Percentiles rank a stretch among this genome's conserved stretches.
phyloP scores from a whole-genome alignment of 208 protist genomes.

The Trypanosoma mega region DNA sequence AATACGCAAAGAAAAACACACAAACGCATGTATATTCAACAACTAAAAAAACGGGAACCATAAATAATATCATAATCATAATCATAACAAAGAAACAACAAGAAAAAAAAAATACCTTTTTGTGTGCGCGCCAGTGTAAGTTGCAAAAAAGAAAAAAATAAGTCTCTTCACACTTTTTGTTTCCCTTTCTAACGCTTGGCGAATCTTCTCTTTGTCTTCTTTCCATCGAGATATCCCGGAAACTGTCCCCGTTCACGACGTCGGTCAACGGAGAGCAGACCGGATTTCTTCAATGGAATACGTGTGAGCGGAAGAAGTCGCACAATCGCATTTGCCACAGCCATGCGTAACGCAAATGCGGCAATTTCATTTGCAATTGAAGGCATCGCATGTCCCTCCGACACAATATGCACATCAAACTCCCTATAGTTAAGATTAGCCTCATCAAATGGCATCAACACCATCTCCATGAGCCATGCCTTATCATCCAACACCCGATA shows the following conservation, averaged over 20 bases:
- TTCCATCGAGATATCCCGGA: slow-evolving; percentile 82
- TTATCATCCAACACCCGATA: slow-evolving; percentile 75
- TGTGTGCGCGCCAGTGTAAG: no score
- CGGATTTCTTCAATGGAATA: slow-evolving; percentile 88
- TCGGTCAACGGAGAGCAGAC: slow-evolving; percentile 83
- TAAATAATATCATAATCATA: no score
- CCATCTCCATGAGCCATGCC: slow-evolving; percentile 90
- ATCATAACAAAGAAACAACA: no score
- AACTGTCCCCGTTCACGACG: slow-evolving; percentile 79
- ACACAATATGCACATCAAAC: slow-evolving; percentile 85
- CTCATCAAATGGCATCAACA: slow-evolving; percentile 89
- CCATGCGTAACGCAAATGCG: slow-evolving; percentile 78
- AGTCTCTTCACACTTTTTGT: slow-evolving; percentile 14
- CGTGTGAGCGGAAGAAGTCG: slow-evolving; percentile 81
- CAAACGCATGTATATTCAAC: no score
- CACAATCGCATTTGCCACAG: slow-evolving; percentile 81
- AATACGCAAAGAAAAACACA: no score
- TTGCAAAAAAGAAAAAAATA: slow-evolving; percentile 22
- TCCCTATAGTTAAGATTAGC: slow-evolving; percentile 79
- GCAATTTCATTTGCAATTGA: slow-evolving; percentile 86
- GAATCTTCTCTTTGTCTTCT: slow-evolving; percentile 84
- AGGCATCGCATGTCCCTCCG: slow-evolving; percentile 81
- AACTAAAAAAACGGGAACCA: no score
- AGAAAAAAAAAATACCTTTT: no score
- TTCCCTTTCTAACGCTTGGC: slow-evolving; percentile 71